Evolutionary conservation across 305 asterid species (phyloP).

Genomic region (Plantago coronopus): DNA sequence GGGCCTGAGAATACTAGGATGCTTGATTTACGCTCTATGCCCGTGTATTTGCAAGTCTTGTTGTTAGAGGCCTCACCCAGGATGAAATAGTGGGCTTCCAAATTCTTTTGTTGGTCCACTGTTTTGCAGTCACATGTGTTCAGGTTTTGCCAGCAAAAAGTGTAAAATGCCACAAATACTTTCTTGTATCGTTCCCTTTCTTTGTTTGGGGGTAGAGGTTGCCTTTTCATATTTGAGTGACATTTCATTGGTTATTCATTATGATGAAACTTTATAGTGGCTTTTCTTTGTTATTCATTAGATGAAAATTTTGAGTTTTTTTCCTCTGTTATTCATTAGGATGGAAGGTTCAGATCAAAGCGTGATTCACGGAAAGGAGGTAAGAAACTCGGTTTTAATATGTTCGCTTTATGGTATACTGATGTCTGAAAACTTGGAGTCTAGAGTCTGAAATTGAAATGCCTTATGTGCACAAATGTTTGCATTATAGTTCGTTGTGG

Average conservation of each 20-base stretch:
- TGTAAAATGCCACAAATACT: no score
- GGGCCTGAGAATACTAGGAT: neutral
- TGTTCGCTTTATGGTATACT: conserved; percentile 10
- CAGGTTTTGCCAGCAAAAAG: no score
- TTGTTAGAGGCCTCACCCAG: conserved; percentile 7
- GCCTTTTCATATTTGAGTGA: neutral
- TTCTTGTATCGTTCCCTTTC: neutral
- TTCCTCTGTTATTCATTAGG: conserved; percentile 56
- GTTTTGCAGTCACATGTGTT: no score
- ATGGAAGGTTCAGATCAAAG: conserved; percentile 93
- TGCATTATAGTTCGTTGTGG: conserved; percentile 4
- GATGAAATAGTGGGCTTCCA: conserved; percentile 1
- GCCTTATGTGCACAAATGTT: conserved; percentile 7
- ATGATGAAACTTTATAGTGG: no score
- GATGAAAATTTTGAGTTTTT: conserved; percentile 22
- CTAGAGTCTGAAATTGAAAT: conserved; percentile 13
- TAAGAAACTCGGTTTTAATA: conserved; percentile 31
- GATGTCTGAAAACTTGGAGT: conserved; percentile 10
- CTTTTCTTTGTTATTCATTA: no score
- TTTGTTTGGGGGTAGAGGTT: neutral
- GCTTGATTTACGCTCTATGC: conserved; percentile 4
- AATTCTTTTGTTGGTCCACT: neutral
- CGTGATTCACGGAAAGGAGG: conserved; percentile 98
- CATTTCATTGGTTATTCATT: no score
- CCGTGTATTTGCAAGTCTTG: neutral